Percentiles rank a stretch among this genome's conserved stretches.
Conservation (phyloP, 176 grass and related monocot genomes). For the Hsuehochloa calcarea region DNA sequence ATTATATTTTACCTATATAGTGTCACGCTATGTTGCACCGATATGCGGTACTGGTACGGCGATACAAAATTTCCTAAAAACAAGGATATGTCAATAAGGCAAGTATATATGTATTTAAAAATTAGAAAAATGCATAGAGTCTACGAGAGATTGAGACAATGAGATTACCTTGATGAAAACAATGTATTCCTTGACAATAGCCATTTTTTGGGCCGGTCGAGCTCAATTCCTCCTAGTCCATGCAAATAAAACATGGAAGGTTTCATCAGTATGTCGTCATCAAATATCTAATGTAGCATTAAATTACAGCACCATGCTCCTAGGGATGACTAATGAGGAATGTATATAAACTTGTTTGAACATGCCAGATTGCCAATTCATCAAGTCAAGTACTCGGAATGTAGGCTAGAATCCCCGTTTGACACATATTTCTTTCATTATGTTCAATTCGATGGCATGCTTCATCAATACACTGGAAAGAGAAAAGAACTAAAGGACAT, state of each 20-base stretch:
- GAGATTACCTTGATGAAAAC: no score
- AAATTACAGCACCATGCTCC: background rate
- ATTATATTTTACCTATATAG: background rate
- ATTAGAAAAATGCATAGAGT: no score
- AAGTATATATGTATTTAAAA: no score
- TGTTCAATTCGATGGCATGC: conserved; percentile 92
- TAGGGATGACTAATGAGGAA: background rate
- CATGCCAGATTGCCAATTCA: conserved; percentile 26
- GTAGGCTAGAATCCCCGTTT: conserved; percentile 74
- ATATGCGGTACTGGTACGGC: no score
- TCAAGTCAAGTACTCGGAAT: conserved; percentile 73
- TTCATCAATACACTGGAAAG: conserved; percentile 89
- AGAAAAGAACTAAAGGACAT: conserved; percentile 17
- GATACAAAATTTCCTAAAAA: no score
- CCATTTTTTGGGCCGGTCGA: no score
- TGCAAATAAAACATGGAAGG: background rate
- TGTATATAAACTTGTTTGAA: background rate
- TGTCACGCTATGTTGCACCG: background rate
- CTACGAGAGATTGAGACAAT: no score
- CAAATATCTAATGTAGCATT: background rate
- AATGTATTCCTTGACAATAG: no score
- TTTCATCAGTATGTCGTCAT: background rate
- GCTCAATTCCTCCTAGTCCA: no score
- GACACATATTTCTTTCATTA: conserved; percentile 79
- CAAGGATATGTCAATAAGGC: no score